Base-by-base conservation (phyloP, 2,329 filamentous ascomycete genomes). In the Fusarium piperis region DNA sequence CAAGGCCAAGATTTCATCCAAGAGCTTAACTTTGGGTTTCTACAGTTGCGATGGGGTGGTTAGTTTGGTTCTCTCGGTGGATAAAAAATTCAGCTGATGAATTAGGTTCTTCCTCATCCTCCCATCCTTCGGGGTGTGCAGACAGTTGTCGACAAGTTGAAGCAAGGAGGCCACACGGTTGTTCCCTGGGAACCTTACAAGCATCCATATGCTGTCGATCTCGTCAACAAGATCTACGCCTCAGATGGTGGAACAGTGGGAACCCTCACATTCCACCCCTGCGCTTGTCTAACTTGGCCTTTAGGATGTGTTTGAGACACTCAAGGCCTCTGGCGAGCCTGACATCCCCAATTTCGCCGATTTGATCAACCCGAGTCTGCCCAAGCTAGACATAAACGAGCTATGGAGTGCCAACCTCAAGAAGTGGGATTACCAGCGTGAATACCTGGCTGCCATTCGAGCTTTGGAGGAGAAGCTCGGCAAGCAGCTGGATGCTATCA, bases 251-350 rank as follows among this genome's bases (percentile, higher is more conserved):
- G 75, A n/a, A 70, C 74, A 2, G 78, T 80, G 68, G 38, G 73
- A 67, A 12, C 16, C 28, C 30, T 11, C 2, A 18, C 16, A 12
- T 3, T 16, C 2, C 0, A 12, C 9, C n/a, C 3, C 2, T 1
- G 12, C 9, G 18, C 32, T 33, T n/a, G n/a, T 23, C 23, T 61
- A 13, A 61, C 58, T 15, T 7, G 3, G 1, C 8, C 6, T 26
- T 11, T 15, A 79, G 76, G 80, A 82, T 46, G 67, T 81, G 6
- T 69, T 68, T 36, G 59, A 62, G 11, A 67, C 67, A 9, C 74
- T 82, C 13, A 65, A 67, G 10, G 71, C 74, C 18, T 80, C 78
- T 2, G 78, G 82, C 36, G 82, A 84, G 62, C 81, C 81, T 12
- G 72, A 76, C 0, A 81, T 83, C 33, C 79, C 81, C 10, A 80